Base-by-base conservation (phyloP, 2,329 filamentous ascomycete species). In the Ophiostoma tasmaniense region DNA sequence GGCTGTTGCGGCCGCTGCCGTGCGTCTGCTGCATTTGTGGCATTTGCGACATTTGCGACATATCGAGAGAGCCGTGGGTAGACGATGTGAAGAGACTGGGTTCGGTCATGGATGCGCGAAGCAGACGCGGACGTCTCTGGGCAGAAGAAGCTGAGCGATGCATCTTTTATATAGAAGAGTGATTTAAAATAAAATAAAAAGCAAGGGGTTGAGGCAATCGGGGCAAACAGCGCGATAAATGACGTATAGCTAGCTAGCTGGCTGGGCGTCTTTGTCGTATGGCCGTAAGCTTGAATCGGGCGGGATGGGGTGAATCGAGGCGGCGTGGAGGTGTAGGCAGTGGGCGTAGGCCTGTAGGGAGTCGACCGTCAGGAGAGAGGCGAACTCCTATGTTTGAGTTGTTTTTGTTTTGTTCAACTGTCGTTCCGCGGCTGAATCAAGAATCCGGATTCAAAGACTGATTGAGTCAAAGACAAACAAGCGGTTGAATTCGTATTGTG, bases 61-160 rank as follows among this genome's bases (percentile, higher is more conserved):
- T 81, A 17, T 82, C 81, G 62, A 86, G 77, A 37, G 33, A 37
- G 30, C 28, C 59, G 59, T 62, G 28, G 61, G 61, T 37, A 2
- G 61, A 64, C 14, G 84, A 81, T 14, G 84, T 87, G 72, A 87
- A 82, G 42, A 87, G 82, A 35, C 84, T 85, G 3, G 85, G 85
- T 71, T 85, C 85, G 13, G 85, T 87, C 39, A 82, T 83, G 68
- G 80, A 81, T 35, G 85, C 83, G 70, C 85, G 80, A 61, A 87
- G 78, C 59, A 87, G 79, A 66, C 82, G 81, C 45, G 85, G 85
- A 70, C 85, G 80, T 72, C 83, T 79, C 69, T 79, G 76, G 69
- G 76, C 75, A 66, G 75, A 73, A 39, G 78, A 76, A 65, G 80
- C 78, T 64, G 37, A 66, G 70, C 64, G 52, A 4, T 70, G 72